Evolutionary conservation across 1,284 basidiomycete species (phyloP), one percentile per base, ranked within the genome.

Genomic region (Ceratobasidium sp.): DNA sequence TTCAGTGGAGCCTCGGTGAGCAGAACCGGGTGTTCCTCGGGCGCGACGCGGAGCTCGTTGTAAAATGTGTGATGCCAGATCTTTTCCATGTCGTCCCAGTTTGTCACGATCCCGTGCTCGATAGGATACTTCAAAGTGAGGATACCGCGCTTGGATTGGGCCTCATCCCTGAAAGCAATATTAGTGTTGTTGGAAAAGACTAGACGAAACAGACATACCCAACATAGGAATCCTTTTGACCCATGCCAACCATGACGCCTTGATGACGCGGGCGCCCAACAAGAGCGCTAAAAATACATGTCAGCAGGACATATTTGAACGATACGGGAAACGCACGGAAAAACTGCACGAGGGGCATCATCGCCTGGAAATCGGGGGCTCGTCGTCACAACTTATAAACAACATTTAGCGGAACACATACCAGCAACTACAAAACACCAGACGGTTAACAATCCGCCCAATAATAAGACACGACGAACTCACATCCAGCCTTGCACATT

Each of bases 141-240:
- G 83, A 96, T 94, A 88, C 94, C 94, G 85, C 94, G 92, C 87
- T 96, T 96, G 75, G 94, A 92, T 83, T 96, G 94, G 67, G 94
- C 94, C 83, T 96, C 94, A 79, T 96, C 94, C 81, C 90, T 92
- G 6, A 11, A 18, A 9, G 14, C 3, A 46, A n/a, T 6, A 40
- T 46, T 16, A 46, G 44, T 46, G 7, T n/a, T 3, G 36, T 21
- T 42, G 28, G 59, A 51, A 60, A 42, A 21, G n/a, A 53, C 6
- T 5, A 21, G 25, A 38, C 7, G 23, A 51, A 54, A 40, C 46
- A 2, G 7, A 77, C 81, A 70, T 73, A 83, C 82, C 84, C 84
- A 73, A 85, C 84, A 80, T 85, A 85, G 74, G 84, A 85, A 80
- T 86, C 84, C 80, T 85, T 85, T 78, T 85, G 84, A 71, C 83